Evolutionary conservation across 2,329 filamentous ascomycete genomes (phyloP), one percentile per base, ranked within the genome.

Genomic region (Phyllosticta citriasiana): DNA sequence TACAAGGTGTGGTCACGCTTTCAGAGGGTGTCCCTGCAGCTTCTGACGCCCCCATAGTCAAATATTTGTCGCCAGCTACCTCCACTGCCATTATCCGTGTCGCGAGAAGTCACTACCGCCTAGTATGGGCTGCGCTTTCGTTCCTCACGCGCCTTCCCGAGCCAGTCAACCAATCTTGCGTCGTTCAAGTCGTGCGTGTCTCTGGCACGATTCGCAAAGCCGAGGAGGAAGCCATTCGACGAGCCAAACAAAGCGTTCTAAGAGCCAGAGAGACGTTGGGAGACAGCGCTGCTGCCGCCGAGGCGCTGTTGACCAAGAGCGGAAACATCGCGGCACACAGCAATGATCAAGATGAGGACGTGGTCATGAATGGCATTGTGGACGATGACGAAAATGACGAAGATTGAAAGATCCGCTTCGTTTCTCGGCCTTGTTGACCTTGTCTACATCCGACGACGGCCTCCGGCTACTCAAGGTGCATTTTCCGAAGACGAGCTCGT

Each of bases 191-290:
- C 14, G 84, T 96, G 6, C 83, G 89, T 64, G 90, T 97, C 14
- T 94, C 89, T 65, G 94, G 93, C 16, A 99, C 94, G 2, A 96
- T 99, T 69, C 87, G 87, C 67, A 96, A 96, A 74, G 88, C 86
- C 2, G 92, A 97, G 74, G 87, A 96, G 71, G 92, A 96, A 73
- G 91, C 91, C 40, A 88, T 97, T 68, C 82, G 86, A 3, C 81
- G 89, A 63, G 89, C 91, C 52, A 86, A 88, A 24, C 26, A 57
- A 27, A 54, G 53, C 50, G 57, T 61, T 14, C 19, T 60, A 25
- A 53, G 47, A 55, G 58, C 58, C 2, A 51, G 27, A 30, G 35
- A 53, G 7, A 14, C 30, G 14, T 8, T 35, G 26, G 57, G 57
- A 9, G 58, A 60, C 19, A 54, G 27, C 26, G 57, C 47, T 8